phyloP scores from a whole-genome alignment of 2,329 filamentous ascomycete genomes.

The Fusarium lateritium region DNA sequence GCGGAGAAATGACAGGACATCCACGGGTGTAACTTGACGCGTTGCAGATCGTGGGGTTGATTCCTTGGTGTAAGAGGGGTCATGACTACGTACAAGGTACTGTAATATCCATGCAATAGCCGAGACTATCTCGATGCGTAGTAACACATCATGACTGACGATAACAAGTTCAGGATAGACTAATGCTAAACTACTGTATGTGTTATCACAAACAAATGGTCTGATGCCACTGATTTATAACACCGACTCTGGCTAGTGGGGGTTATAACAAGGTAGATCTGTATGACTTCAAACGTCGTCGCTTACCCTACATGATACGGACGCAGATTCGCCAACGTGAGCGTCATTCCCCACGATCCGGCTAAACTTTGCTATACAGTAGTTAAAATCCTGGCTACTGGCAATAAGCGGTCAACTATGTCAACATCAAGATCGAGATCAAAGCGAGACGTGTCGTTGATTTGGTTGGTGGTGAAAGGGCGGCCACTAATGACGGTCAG shows the following conservation, averaged over 20 bases:
- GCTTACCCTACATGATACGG: slow-evolving; percentile 2
- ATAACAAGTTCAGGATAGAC: slow-evolving; percentile 10
- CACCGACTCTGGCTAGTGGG: slow-evolving; percentile 11
- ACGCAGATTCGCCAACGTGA: slow-evolving; percentile 4
- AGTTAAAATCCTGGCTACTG: background rate
- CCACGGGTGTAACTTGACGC: slow-evolving; percentile 30
- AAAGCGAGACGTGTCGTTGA: slow-evolving; percentile 21
- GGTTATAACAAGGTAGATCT: slow-evolving; percentile 13
- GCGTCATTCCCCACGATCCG: slow-evolving; percentile 17
- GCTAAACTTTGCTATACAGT: slow-evolving; percentile 6
- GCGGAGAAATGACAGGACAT: slow-evolving; percentile 23
- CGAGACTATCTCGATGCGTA: slow-evolving; percentile 8
- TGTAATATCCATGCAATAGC: slow-evolving; percentile 15
- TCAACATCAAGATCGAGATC: slow-evolving; percentile 20
- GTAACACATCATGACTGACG: slow-evolving; percentile 22
- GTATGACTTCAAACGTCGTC: slow-evolving; percentile 1
- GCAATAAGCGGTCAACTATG: slow-evolving; percentile 34
- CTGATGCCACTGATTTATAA: slow-evolving; percentile 4
- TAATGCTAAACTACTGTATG: slow-evolving; percentile 33
- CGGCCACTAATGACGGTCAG: slow-evolving; percentile 18
- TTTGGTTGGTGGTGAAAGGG: slow-evolving; percentile 26
- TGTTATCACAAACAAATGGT: slow-evolving; percentile 18
- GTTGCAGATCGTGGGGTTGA: slow-evolving; percentile 34
- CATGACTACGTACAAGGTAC: background rate
- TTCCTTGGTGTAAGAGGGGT: slow-evolving; percentile 10